Conservation (phyloP, 2,329 filamentous ascomycete genomes). For the Nemania bipapillata region DNA sequence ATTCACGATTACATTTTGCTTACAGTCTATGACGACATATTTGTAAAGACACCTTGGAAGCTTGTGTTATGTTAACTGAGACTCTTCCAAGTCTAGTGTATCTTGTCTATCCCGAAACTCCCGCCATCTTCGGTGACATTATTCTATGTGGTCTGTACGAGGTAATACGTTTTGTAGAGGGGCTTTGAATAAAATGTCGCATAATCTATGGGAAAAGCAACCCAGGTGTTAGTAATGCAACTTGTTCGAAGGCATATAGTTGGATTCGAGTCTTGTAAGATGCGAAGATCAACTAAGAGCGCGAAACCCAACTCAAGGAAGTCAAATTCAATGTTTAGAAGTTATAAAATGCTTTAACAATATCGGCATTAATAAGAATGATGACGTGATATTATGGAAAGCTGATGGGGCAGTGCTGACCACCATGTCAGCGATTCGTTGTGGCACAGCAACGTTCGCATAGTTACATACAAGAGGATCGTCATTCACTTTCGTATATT, state of each 20-base stretch:
- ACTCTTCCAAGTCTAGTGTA: background rate
- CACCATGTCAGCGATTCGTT: slow-evolving; percentile 5
- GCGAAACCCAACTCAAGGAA: background rate
- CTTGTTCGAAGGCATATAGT: background rate
- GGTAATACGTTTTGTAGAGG: background rate
- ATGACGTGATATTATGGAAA: background rate
- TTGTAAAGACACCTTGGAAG: background rate
- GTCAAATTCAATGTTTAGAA: background rate
- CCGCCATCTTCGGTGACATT: background rate
- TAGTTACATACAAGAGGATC: too few relatives aligned
- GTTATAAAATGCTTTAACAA: background rate
- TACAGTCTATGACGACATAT: background rate
- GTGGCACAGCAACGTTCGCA: too few relatives aligned
- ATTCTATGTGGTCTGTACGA: background rate
- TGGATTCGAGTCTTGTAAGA: background rate
- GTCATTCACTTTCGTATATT: too few relatives aligned
- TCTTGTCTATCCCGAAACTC: background rate
- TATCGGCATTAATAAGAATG: background rate
- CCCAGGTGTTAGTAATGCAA: background rate
- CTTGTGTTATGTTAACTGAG: background rate
- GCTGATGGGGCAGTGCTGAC: background rate
- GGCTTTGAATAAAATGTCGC: background rate
- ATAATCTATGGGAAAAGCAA: background rate
- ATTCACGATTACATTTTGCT: background rate
- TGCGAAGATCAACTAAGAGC: background rate